phyloP scores from a whole-genome alignment of 257 asterid species.

The Solanum commersonii region DNA sequence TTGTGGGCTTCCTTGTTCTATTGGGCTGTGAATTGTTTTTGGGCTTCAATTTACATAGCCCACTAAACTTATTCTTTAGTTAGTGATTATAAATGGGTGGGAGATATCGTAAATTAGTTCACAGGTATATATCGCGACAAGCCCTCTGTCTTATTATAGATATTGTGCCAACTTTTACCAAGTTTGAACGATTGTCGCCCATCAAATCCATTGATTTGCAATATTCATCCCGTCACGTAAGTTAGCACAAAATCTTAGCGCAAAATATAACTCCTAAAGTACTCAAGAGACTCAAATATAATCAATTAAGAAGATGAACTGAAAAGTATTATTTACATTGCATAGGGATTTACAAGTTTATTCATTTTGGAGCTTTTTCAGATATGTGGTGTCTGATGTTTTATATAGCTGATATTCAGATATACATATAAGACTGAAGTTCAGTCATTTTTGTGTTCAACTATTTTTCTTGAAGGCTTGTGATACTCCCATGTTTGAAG shows the following conservation, averaged over 20 bases:
- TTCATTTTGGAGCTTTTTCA: neutral
- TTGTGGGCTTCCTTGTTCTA: neutral
- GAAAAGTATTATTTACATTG: neutral
- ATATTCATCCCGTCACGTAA: neutral
- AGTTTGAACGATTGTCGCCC: neutral
- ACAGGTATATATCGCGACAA: neutral
- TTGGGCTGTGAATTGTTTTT: neutral
- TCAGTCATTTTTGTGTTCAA: neutral
- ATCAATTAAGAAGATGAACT: neutral
- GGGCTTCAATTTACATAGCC: neutral
- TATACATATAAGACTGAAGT: neutral
- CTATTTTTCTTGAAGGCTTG: neutral
- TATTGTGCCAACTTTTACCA: neutral
- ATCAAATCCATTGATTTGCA: neutral
- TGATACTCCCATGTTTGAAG: neutral
- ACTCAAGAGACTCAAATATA: neutral
- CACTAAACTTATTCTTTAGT: neutral
- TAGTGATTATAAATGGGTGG: neutral
- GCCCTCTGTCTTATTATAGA: neutral
- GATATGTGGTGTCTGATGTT: neutral
- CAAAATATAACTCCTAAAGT: neutral
- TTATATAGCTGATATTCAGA: fast-evolving
- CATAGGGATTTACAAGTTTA: neutral
- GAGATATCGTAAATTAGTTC: neutral
- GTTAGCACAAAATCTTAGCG: too few relatives aligned